Percentiles rank a stretch among this genome's conserved stretches.
phyloP scores from a whole-genome alignment of 768 basidiomycete genomes.

The Lentinula detonsa region DNA sequence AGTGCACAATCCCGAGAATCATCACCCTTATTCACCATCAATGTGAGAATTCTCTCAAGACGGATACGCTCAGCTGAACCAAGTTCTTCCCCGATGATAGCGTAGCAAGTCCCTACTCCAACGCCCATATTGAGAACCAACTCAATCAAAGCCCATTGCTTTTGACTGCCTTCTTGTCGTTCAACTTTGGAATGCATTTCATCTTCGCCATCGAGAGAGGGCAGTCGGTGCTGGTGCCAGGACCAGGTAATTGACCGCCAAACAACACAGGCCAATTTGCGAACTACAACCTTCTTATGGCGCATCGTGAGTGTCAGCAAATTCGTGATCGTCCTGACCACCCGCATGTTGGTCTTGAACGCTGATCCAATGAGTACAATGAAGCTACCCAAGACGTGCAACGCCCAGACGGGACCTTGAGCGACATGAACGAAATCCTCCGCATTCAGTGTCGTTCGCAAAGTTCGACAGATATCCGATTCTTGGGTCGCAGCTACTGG shows the following conservation, averaged over 20 bases:
- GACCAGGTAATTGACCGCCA: conserved; percentile 68
- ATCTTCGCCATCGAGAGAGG: conserved; percentile 19
- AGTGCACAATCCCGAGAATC: conserved; percentile 49
- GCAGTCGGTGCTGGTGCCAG: conserved; percentile 51
- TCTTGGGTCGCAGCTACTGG: conserved; percentile 30
- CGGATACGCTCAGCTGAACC: conserved; percentile 29
- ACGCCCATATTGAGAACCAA: conserved; percentile 50
- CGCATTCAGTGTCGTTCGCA: conserved; percentile 55
- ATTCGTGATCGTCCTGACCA: conserved; percentile 40
- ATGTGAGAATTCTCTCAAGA: conserved; percentile 42
- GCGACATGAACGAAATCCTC: conserved; percentile 55
- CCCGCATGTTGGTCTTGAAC: conserved; percentile 36
- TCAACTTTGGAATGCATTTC: conserved; percentile 8
- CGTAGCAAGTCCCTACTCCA: conserved; percentile 52
- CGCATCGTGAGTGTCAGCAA: conserved; percentile 51
- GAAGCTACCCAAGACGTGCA: conserved; percentile 59
- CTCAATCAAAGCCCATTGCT: conserved; percentile 43
- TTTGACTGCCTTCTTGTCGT: conserved; percentile 24
- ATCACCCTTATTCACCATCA: conserved; percentile 53
- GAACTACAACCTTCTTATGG: conserved; percentile 58
- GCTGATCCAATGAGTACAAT: conserved; percentile 60
- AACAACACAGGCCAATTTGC: conserved; percentile 51
- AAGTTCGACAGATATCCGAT: conserved; percentile 53
- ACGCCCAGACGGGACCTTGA: conserved; percentile 75
- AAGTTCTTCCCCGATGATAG: conserved; percentile 34